These are phyloP conservation scores for Eucalyptus curtisii DNA, from an alignment of 345 rosid species.

Conservation along the genomic window DNA sequence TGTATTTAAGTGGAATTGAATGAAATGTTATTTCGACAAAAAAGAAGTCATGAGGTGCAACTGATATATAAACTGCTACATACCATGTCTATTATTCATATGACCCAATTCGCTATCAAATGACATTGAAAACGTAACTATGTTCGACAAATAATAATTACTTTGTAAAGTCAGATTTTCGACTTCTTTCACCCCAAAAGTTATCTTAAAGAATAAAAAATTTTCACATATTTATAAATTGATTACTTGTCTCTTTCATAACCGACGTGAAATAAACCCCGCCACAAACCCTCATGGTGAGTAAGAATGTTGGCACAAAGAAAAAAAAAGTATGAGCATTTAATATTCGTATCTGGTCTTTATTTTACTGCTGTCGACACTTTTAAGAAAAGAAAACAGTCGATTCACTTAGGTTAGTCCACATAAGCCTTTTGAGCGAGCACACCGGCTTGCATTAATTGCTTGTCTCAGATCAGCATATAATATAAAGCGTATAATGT, in stretches of 20 bases:
- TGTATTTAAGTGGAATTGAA: background rate
- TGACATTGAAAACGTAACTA: background rate
- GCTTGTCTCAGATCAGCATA: background rate
- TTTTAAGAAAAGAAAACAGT: background rate
- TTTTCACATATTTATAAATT: too few species aligned
- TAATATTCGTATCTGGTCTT: background rate
- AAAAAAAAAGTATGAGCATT: too few species aligned
- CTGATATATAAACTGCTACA: background rate
- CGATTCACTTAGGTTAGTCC: background rate
- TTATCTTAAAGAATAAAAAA: fast-evolving
- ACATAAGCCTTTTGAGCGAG: background rate
- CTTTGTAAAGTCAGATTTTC: background rate
- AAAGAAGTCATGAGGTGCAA: background rate
- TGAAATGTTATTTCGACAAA: too few species aligned
- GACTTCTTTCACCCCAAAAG: fast-evolving
- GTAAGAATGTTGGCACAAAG: background rate
- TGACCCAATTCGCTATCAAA: background rate
- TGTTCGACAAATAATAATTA: background rate
- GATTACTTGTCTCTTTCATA: too few species aligned
- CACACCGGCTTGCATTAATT: background rate
- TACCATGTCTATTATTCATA: background rate
- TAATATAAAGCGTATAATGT: background rate
- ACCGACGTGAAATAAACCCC: background rate
- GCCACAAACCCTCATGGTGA: background rate
- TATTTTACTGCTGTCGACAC: background rate